Base-by-base conservation (phyloP, 108 stramenopile genomes). In the Parietichytrium sp. region DNA sequence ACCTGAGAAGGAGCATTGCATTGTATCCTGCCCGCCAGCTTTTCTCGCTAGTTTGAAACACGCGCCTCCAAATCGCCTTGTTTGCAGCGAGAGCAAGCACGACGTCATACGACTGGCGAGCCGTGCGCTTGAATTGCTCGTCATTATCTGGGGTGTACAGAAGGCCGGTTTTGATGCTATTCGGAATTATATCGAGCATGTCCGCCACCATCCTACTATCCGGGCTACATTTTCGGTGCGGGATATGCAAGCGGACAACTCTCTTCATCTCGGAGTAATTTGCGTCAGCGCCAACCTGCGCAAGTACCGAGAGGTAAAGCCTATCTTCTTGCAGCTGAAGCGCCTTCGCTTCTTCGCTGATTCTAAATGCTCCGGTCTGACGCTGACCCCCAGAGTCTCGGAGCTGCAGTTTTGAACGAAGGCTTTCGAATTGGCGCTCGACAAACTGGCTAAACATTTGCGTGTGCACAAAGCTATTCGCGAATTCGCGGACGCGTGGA, bases 401-500 rank as follows among this genome's bases (percentile, higher is more conserved):
- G 29, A 33, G 61, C 2, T 50, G 49, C n/a, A 50, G 49, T 16
- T 72, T n/a, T n/a, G n/a, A n/a, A n/a, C n/a, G n/a, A n/a, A n/a
- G n/a, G n/a, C n/a, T 33, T 10, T 72, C 61, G 20, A 72, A 10
- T 6, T 45, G 61, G 61, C 61, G 61, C 42, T 72, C 61, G 12
- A 72, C 61, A 45, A 72, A 72, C 23, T 72, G 61, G 0, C 45
- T 72, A 25, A 72, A 72, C 61, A 72, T 72, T 45, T 72, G 61
- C 16, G 61, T 72, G 20, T 72, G 61, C 33, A 25, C 61, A 72
- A 72, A 72, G 61, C 0, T 38, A 42, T 42, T 33, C 15, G 38
- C 36, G 20, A 72, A 72, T 10, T 42, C 38, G 1, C 45, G 61
- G 23, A 72, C 23, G 0, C 23, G 25, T 6, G 61, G 61, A 27